Conservation (phyloP, 1,284 basidiomycete genomes). For the Grifola frondosa region DNA sequence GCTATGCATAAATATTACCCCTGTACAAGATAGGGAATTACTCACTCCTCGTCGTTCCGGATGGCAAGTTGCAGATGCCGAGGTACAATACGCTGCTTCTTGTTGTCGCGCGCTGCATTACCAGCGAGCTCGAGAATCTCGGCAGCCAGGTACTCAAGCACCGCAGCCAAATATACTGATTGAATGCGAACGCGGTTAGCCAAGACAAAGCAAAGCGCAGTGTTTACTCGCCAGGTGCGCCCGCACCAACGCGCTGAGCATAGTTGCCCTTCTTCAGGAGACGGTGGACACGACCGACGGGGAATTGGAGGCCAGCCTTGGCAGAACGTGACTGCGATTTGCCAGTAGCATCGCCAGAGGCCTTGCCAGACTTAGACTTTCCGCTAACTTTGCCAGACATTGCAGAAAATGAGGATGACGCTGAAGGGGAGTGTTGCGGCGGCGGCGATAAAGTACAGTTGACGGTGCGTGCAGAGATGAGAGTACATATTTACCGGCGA, state of each 20-base stretch:
- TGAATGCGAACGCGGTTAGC: constrained; percentile 2
- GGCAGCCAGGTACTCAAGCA: constrained; percentile 81
- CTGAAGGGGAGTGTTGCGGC: constrained; percentile 8
- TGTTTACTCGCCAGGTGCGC: constrained; percentile 65
- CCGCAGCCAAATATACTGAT: constrained; percentile 81
- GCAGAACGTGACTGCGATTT: constrained; percentile 76
- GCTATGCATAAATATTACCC: background rate
- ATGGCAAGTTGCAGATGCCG: constrained; percentile 88
- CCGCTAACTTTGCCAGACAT: constrained; percentile 63
- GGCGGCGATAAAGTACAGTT: constrained; percentile 7
- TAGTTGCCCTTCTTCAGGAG: constrained; percentile 88
- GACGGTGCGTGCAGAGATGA: constrained; percentile 14
- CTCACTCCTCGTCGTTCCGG: constrained; percentile 80
- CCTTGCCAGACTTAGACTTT: constrained; percentile 62
- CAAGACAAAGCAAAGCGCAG: background rate
- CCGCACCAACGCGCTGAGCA: constrained; percentile 76
- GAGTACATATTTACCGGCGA: constrained; percentile 2
- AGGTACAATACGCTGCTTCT: constrained; percentile 87
- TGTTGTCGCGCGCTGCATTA: constrained; percentile 79
- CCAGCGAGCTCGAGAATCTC: constrained; percentile 89
- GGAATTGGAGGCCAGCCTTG: constrained; percentile 84
- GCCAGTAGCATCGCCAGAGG: constrained; percentile 44
- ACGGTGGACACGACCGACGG: constrained; percentile 92
- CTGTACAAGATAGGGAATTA: constrained; percentile 5
- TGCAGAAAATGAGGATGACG: constrained; percentile 17